Base-by-base conservation (phyloP, 2,329 filamentous ascomycete species). In the Ramichloridium luteum region DNA sequence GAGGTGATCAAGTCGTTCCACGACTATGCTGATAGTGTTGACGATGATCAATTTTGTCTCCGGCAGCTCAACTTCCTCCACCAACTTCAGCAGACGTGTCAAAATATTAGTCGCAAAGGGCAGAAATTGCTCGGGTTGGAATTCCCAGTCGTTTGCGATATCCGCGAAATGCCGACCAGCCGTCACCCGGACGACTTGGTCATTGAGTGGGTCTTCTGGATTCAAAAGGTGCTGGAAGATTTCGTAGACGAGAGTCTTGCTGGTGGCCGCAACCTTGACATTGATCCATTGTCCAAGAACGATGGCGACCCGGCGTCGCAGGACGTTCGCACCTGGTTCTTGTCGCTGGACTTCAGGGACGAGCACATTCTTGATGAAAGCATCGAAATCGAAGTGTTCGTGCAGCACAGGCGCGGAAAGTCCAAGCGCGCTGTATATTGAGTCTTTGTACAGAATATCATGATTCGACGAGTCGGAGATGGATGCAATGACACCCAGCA, bases 1-100 rank as follows among this genome's bases (percentile, higher is more conserved):
- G 42, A 81, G 67, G 18, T 76, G 69, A 48, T 93, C 90, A 62
- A 96, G 71, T 30, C 85, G 74, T 27, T 79, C 72, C 1, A 94
- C 83, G 25, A 92, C 65, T 18, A 80, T 71, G 30, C 84, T 74
- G 23, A 93, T 77, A 0, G 88, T 93, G 50, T 88, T 84, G 3
- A 98, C 65, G 18, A 98, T 70, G 0, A 80, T 83, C 64, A 96
- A 74, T 57, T 92, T 93, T 0, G 85, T 92, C 54, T 96, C 88
- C 12, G 84, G 78, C 13, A 80, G 66, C 32, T 85, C 80, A 2
- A 86, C 78, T 41, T 82, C 79, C 40, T 78, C 69, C 15, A 93
- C 75, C n/a, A 96, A 62, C 12, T 67, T 63, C 63, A 93, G 78
- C 25, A 94, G 61, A 31, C 76, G 71, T 6, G 70, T 68, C 8